These are phyloP conservation scores for Grosmannia clavigera DNA, from an alignment of 2,329 filamentous ascomycete genomes.

Conservation along the genomic window DNA sequence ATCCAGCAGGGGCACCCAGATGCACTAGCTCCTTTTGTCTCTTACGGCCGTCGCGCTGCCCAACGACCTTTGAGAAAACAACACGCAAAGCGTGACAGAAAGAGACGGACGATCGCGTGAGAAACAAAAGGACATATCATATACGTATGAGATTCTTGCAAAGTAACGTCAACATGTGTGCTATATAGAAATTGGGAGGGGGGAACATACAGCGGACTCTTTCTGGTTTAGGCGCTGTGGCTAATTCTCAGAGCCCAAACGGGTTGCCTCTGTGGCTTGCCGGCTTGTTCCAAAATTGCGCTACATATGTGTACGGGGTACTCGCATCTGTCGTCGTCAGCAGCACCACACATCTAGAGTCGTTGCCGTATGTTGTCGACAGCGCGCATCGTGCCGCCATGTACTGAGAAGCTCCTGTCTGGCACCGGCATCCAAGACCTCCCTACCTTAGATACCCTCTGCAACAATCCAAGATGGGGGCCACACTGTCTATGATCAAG, in stretches of 20 bases:
- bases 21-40: not conserved
- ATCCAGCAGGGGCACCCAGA: not conserved
- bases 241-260: not conserved
- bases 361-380: too few species aligned
- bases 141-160: too few species aligned
- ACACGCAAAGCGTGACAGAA: not conserved
- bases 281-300: too few species aligned
- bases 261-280: not conserved
- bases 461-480: conserved; percentile 18
- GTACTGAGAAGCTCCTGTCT: not conserved
- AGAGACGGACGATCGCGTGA: too few species aligned
- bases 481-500: conserved; percentile 25
- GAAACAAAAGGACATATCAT: too few species aligned
- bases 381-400: not conserved
- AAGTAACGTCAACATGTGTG: too few species aligned
- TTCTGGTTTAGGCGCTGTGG: not conserved
- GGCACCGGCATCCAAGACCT: not conserved
- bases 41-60: not conserved
- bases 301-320: too few species aligned
- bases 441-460: too few species aligned
- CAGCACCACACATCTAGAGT: too few species aligned
- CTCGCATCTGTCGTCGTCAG: too few species aligned
- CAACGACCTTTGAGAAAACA: not conserved
- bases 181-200: too few species aligned
- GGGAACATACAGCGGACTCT: not conserved